Percentiles rank a stretch among this genome's conserved stretches.
phyloP scores from a whole-genome alignment of 495 filamentous ascomycete genomes.

The Xylaria flabelliformis region DNA sequence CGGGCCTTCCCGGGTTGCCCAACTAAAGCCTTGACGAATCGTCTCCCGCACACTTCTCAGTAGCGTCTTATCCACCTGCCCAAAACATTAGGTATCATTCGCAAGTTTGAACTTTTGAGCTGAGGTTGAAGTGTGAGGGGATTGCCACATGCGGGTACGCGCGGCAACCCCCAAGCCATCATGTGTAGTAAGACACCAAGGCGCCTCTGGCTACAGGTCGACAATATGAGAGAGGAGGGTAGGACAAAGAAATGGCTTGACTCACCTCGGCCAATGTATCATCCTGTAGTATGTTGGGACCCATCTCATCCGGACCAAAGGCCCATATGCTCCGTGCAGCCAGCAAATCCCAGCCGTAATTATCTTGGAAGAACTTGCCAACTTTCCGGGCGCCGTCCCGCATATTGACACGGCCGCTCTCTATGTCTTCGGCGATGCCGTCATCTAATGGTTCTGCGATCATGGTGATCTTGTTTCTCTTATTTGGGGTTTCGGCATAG shows the following conservation, averaged over 20 bases:
- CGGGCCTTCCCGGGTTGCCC: slow-evolving; percentile 93
- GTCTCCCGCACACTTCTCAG: slow-evolving; percentile 88
- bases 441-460: slow-evolving; percentile 93
- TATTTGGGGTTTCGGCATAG: slow-evolving; percentile 96
- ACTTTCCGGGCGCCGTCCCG: slow-evolving; percentile 92
- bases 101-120: slow-evolving; percentile 33
- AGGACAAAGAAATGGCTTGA: slow-evolving; percentile 33
- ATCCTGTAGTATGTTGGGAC: slow-evolving; percentile 95
- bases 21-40: slow-evolving; percentile 92
- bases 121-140: slow-evolving; percentile 37
- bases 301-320: slow-evolving; percentile 94
- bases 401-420: slow-evolving; percentile 87
- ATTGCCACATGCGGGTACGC: slow-evolving; percentile 36
- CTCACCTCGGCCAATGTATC: slow-evolving; percentile 84
- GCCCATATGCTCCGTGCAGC: slow-evolving; percentile 97
- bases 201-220: slow-evolving; percentile 22
- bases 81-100: slow-evolving; percentile 42
- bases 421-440: slow-evolving; percentile 94
- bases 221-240: slow-evolving; percentile 39
- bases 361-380: slow-evolving; percentile 96
- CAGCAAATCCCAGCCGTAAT: slow-evolving; percentile 95
- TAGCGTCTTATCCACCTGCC: slow-evolving; percentile 84
- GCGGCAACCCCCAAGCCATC: slow-evolving; percentile 31
- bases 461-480: slow-evolving; percentile 99
- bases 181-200: slow-evolving; percentile 39